phyloP scores from a whole-genome alignment of 2,329 filamentous ascomycete species.

The Talaromyces islandicus region DNA sequence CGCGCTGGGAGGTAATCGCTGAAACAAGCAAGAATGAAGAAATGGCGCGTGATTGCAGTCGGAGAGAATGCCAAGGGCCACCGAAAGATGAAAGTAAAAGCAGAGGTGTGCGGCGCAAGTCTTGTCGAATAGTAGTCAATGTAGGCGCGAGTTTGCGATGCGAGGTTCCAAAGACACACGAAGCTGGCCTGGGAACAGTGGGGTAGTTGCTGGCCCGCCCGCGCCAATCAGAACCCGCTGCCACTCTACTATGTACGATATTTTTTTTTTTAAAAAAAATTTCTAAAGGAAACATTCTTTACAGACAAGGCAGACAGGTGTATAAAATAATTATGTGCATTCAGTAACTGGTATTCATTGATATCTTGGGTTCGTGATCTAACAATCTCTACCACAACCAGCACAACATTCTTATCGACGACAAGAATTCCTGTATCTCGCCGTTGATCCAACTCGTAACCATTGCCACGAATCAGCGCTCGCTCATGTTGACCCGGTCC shows the following conservation, averaged over 20 bases:
- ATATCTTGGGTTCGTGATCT: constrained; percentile 10
- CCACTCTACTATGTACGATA: not conserved
- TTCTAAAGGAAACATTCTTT: no score
- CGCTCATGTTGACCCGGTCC: constrained; percentile 2
- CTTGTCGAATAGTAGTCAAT: not conserved
- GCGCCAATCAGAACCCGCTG: not conserved
- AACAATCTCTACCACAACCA: constrained; percentile 11
- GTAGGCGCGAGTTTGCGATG: not conserved
- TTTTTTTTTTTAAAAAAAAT: not conserved
- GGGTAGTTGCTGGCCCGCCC: not conserved
- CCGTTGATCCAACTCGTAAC: not conserved
- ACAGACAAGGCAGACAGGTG: not conserved
- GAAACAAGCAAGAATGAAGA: not conserved
- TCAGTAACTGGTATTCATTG: constrained; percentile 7
- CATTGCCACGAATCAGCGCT: constrained; percentile 1
- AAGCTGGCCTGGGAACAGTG: not conserved
- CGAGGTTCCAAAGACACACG: not conserved
- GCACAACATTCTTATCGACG: constrained; percentile 3
- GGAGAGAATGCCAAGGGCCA: not conserved
- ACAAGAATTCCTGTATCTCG: not conserved
- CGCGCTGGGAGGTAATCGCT: not conserved
- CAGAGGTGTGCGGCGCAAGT: not conserved
- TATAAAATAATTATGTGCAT: constrained; percentile 3
- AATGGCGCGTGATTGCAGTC: not conserved
- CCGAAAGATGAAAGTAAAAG: not conserved